Percentiles rank a stretch among this genome's conserved stretches.
Evolutionary conservation across 208 protist species (phyloP).

Genomic region (Herpetomonas tarakana): DNA sequence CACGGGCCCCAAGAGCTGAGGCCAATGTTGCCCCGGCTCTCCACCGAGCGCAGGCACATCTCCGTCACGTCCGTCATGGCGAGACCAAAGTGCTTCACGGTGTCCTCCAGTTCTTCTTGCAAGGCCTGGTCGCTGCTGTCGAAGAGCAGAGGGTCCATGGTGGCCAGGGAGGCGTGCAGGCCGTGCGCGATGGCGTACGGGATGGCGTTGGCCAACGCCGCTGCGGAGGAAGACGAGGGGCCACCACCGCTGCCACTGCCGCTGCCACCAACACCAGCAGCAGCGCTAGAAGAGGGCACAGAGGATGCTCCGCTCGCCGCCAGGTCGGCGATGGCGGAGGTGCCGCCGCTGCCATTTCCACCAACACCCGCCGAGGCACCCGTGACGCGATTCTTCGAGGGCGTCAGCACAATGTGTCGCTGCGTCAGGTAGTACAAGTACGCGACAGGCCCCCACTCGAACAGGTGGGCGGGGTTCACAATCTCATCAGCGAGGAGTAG

Average conservation of each 20-base stretch:
- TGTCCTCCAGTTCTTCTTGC: slow-evolving; percentile 50
- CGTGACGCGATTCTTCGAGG: slow-evolving; percentile 92
- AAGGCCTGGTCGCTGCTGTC: slow-evolving; percentile 67
- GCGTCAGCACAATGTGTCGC: slow-evolving; percentile 95
- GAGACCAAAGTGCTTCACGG: slow-evolving; percentile 41
- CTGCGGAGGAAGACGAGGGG: slow-evolving; percentile 60
- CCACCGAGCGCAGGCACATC: slow-evolving; percentile 53
- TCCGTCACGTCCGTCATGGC: slow-evolving; percentile 62
- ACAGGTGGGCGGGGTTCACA: slow-evolving; percentile 92
- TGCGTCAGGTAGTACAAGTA: slow-evolving; percentile 98
- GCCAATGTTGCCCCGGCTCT: background rate
- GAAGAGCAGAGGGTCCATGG: slow-evolving; percentile 95
- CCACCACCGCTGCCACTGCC: background rate
- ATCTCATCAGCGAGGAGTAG: slow-evolving; percentile 94
- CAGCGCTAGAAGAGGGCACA: background rate
- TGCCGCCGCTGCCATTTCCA: slow-evolving; percentile 11
- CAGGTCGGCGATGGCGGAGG: slow-evolving; percentile 6
- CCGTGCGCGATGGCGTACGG: slow-evolving; percentile 88
- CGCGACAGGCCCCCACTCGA: slow-evolving; percentile 90
- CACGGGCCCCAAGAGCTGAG: background rate
- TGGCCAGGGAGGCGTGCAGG: slow-evolving; percentile 95
- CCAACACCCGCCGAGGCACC: background rate
- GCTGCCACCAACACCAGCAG: background rate
- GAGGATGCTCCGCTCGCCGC: too few species aligned
- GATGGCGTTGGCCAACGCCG: slow-evolving; percentile 85